Evolutionary conservation across 768 basidiomycete species (phyloP).

Genomic region (Lactarius tabidus): DNA sequence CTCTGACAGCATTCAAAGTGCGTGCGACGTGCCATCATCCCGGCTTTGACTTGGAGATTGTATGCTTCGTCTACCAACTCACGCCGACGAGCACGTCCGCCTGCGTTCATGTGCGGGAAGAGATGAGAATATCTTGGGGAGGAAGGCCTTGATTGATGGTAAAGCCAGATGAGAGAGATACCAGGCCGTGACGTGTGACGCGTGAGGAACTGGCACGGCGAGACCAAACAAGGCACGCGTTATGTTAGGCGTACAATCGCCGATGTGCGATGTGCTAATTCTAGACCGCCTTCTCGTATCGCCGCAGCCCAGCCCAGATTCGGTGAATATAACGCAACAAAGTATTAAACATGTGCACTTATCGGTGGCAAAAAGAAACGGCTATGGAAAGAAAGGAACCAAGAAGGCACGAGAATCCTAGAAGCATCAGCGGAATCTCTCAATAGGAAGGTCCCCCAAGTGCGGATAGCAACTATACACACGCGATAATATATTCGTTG

Average conservation of each 20-base stretch:
- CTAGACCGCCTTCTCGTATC: conserved; percentile 34
- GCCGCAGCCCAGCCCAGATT: conserved; percentile 35
- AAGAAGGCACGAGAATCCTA: conserved; percentile 6
- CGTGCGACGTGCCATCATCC: conserved; percentile 29
- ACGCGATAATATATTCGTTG: not conserved
- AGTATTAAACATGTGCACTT: conserved; percentile 30
- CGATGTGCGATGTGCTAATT: conserved; percentile 35
- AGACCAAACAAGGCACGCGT: not conserved
- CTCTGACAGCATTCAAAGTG: not conserved
- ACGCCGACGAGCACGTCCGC: conserved; percentile 38
- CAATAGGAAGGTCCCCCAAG: not conserved
- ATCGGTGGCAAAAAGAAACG: not conserved
- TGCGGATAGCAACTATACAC: conserved; percentile 5
- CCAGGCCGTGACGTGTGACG: conserved; percentile 27
- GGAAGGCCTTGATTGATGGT: not conserved
- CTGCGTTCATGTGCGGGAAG: not conserved
- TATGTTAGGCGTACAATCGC: conserved; percentile 25
- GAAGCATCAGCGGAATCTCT: not conserved
- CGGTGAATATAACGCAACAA: conserved; percentile 37
- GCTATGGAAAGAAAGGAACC: not conserved
- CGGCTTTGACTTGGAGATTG: conserved; percentile 55
- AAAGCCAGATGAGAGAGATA: not conserved
- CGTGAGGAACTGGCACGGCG: not conserved
- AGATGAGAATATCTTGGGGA: not conserved
- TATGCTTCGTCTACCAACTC: conserved; percentile 59